These are phyloP conservation scores for Ceratopteris richardii DNA, from an alignment of 75 land plant species.

Conservation along the genomic window DNA sequence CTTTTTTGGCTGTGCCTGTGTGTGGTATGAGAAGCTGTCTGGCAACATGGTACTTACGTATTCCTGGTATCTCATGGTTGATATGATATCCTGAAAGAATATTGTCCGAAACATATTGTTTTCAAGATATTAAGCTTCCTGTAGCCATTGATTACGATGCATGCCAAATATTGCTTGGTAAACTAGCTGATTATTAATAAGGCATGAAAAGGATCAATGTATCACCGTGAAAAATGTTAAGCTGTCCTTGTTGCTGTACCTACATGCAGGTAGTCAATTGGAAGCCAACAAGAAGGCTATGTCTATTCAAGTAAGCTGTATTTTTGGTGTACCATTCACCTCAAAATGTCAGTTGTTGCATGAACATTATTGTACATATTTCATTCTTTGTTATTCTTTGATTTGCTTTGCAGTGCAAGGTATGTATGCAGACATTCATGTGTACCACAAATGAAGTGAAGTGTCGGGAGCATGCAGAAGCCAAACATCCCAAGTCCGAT, in stretches of 20 bases:
- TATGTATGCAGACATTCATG: conserved; percentile 95
- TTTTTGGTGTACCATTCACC: not conserved
- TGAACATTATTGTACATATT: no score
- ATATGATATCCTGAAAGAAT: no score
- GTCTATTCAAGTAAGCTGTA: conserved; percentile 46
- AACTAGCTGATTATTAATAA: not conserved
- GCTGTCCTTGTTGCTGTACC: not conserved
- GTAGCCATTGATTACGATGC: no score
- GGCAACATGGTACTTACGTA: no score
- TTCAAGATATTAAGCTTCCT: no score
- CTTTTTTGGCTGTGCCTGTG: no score
- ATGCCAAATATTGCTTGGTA: no score
- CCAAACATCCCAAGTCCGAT: conserved; percentile 80
- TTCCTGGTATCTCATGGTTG: no score
- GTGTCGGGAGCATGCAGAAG: conserved; percentile 92
- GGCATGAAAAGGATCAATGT: not conserved
- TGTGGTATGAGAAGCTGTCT: no score
- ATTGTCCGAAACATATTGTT: no score
- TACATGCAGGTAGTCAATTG: conserved; percentile 60
- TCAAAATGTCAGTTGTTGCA: not conserved
- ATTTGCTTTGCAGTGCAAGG: conserved; percentile 67
- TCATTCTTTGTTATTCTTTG: no score
- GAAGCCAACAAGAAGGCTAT: conserved; percentile 79
- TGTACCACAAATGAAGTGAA: conserved; percentile 93
- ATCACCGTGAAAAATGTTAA: no score